phyloP scores from a whole-genome alignment of 345 rosid species.

The Aegle marmelos region DNA sequence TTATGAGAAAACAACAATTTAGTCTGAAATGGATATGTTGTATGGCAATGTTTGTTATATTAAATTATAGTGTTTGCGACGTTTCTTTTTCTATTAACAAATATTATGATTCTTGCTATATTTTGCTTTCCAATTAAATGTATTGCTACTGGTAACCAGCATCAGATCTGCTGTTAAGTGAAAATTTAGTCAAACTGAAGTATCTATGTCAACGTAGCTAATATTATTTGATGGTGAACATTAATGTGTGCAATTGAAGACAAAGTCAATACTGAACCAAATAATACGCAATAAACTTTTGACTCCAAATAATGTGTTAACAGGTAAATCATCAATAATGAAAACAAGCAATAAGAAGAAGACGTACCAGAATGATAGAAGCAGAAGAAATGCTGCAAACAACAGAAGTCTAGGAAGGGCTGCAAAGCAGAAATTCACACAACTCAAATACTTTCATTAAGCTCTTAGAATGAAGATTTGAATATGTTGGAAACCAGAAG shows the following conservation, averaged over 20 bases:
- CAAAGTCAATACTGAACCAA: neutral
- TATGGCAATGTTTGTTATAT: neutral
- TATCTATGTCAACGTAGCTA: neutral
- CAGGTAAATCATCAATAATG: neutral
- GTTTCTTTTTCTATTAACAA: neutral
- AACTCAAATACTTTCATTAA: conserved; percentile 15
- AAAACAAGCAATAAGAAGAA: neutral
- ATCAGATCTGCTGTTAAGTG: neutral
- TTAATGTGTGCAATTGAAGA: neutral
- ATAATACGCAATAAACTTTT: neutral
- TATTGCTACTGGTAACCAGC: neutral
- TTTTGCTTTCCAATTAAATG: conserved; percentile 3
- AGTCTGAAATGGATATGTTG: neutral
- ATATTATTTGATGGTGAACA: neutral
- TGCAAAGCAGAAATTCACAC: conserved; percentile 30
- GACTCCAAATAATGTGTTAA: neutral
- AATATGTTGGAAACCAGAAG: neutral
- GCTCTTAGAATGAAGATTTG: neutral
- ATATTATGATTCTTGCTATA: neutral
- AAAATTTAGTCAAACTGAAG: conserved; percentile 1
- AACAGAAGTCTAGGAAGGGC: conserved; percentile 57
- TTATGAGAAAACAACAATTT: conserved; percentile 1
- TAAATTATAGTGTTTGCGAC: neutral
- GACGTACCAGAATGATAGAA: conserved; percentile 65
- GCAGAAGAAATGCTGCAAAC: conserved; percentile 62